Conservation (phyloP, 2,329 filamentous ascomycete genomes). For the Sphaerostilbella broomeana region DNA sequence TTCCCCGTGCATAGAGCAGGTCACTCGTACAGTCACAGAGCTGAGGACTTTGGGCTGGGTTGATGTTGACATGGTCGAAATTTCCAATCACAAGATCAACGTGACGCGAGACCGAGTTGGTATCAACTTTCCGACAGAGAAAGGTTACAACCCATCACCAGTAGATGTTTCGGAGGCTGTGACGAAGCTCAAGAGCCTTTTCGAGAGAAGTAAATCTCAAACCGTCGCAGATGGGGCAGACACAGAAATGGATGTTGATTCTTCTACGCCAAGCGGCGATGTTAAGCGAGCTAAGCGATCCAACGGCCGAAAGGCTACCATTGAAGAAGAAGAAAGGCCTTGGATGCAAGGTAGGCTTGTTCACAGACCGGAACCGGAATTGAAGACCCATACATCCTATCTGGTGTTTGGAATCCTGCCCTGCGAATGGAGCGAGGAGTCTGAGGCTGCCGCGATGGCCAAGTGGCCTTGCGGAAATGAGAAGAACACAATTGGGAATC, state of each 20-base stretch:
- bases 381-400: constrained; percentile 97
- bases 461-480: constrained; percentile 57
- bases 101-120: constrained; percentile 77
- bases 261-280: constrained; percentile 19
- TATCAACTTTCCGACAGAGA: constrained; percentile 56
- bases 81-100: constrained; percentile 72
- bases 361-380: constrained; percentile 75
- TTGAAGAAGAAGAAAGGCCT: constrained; percentile 36
- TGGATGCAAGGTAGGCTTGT: constrained; percentile 73
- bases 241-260: constrained; percentile 38
- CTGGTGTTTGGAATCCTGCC: constrained; percentile 87
- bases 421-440: constrained; percentile 74
- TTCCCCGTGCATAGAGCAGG: constrained; percentile 95
- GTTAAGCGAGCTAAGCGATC: background rate
- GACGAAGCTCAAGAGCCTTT: constrained; percentile 63
- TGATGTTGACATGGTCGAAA: constrained; percentile 88
- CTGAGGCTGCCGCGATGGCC: constrained; percentile 62
- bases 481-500: constrained; percentile 44
- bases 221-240: constrained; percentile 23
- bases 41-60: constrained; percentile 81
- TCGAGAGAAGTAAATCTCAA: constrained; percentile 55
- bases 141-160: constrained; percentile 62
- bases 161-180: constrained; percentile 76
- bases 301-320: constrained; percentile 17
- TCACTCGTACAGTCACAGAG: constrained; percentile 73